phyloP scores from a whole-genome alignment of 768 basidiomycete genomes.

The Agrocybe pediades region DNA sequence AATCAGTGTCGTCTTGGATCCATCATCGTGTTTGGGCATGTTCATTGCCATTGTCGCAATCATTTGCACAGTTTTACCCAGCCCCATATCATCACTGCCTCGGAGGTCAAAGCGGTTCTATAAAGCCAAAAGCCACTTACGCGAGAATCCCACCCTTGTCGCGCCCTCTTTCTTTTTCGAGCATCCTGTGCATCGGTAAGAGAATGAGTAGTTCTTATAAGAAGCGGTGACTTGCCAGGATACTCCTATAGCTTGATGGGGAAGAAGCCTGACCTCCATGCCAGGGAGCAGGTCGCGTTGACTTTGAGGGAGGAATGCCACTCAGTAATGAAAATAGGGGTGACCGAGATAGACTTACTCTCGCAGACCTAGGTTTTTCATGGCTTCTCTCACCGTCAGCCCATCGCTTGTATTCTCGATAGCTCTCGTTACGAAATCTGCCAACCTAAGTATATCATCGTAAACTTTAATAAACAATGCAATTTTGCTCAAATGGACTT shows the following conservation, averaged over 20 bases:
- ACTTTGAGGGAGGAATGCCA: slow-evolving; percentile 25
- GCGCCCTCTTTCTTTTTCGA: slow-evolving; percentile 54
- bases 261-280: slow-evolving; percentile 67
- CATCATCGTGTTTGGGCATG: slow-evolving; percentile 47
- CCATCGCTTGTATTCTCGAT: slow-evolving; percentile 61
- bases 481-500: not conserved
- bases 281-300: slow-evolving; percentile 64
- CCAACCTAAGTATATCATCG: slow-evolving; percentile 54
- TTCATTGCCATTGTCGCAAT: slow-evolving; percentile 79
- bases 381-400: slow-evolving; percentile 51
- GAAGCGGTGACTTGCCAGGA: slow-evolving; percentile 47
- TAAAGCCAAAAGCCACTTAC: slow-evolving; percentile 28
- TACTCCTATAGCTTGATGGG: slow-evolving; percentile 79
- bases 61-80: slow-evolving; percentile 78
- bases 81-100: slow-evolving; percentile 69
- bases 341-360: slow-evolving; percentile 35
- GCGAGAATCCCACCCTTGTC: slow-evolving; percentile 69
- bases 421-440: slow-evolving; percentile 60
- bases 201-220: not conserved
- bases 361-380: slow-evolving; percentile 51
- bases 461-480: not conserved
- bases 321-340: not conserved
- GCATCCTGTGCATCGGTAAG: slow-evolving; percentile 50
- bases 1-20: slow-evolving; percentile 61
- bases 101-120: slow-evolving; percentile 1